Evolutionary conservation across 805 yeast species (phyloP).

Genomic region (Metschnikowia lochheadii): DNA sequence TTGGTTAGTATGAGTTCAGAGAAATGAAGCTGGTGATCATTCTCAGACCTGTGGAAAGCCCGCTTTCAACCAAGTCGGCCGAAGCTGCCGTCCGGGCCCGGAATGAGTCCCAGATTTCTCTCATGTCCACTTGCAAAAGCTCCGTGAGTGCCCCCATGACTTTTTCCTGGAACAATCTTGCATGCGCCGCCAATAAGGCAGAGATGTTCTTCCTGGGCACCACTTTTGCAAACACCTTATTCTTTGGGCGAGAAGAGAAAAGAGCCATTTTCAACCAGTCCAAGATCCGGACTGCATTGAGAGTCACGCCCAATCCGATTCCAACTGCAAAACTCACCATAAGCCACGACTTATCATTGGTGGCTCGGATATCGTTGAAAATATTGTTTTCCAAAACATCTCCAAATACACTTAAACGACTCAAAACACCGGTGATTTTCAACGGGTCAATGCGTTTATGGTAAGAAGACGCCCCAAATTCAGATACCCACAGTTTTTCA

Average conservation of each 20-base stretch:
- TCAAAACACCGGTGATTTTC: constrained; percentile 24
- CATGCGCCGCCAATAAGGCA: not conserved
- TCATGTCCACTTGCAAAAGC: not conserved
- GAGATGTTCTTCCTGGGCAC: not conserved
- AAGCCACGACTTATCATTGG: constrained; percentile 12
- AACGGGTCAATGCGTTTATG: constrained; percentile 26
- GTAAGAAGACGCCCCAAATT: constrained; percentile 17
- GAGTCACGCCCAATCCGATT: constrained; percentile 30
- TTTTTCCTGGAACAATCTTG: not conserved
- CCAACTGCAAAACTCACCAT: constrained; percentile 35
- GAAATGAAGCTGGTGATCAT: not conserved
- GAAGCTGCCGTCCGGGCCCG: not conserved
- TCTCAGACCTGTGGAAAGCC: not conserved
- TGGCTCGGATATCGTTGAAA: not conserved
- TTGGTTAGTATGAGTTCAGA: not conserved
- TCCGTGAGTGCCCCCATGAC: not conserved
- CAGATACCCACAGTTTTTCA: constrained; percentile 9
- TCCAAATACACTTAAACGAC: constrained; percentile 14
- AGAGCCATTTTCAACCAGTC: not conserved
- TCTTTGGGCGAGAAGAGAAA: not conserved
- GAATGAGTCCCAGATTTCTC: not conserved
- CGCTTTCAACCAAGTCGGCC: not conserved
- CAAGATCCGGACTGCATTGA: constrained; percentile 12
- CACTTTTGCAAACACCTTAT: not conserved
- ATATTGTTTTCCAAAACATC: constrained; percentile 5